Evolutionary conservation across 768 basidiomycete species (phyloP).

Genomic region (Tephrocybe sp.): DNA sequence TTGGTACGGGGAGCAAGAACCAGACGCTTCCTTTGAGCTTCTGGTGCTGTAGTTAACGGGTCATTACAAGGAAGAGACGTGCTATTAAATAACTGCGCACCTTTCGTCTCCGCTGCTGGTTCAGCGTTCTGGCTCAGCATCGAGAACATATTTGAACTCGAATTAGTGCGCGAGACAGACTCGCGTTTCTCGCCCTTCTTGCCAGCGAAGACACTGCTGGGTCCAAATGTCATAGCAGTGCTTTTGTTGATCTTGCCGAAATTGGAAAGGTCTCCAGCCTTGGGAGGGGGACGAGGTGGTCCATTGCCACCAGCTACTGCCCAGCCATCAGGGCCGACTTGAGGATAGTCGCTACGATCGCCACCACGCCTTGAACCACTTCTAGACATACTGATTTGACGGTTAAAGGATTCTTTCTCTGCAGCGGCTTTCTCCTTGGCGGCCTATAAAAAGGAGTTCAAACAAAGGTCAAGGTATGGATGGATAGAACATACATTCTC

Average conservation of each 20-base stretch:
- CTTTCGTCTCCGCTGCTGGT: constrained; percentile 56
- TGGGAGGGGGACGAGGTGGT: constrained; percentile 58
- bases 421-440: constrained; percentile 78
- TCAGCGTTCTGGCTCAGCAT: constrained; percentile 72
- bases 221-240: constrained; percentile 75
- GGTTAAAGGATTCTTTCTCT: constrained; percentile 59
- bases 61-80: background rate
- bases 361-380: constrained; percentile 88
- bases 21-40: constrained; percentile 68
- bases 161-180: constrained; percentile 77
- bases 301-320: constrained; percentile 59
- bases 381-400: constrained; percentile 80
- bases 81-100: constrained; percentile 39
- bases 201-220: constrained; percentile 78
- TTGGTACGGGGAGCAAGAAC: constrained; percentile 79
- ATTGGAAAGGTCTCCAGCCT: constrained; percentile 83
- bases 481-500: constrained; percentile 58
- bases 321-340: constrained; percentile 86
- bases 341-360: constrained; percentile 57
- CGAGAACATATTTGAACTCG: constrained; percentile 85
- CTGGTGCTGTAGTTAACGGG: constrained; percentile 45
- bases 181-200: constrained; percentile 72
- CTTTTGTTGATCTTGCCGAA: constrained; percentile 84
- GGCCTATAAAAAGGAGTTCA: constrained; percentile 42
- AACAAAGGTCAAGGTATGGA: background rate